Base-by-base conservation (phyloP, 345 rosid genomes). In the Hevea brasiliensis region DNA sequence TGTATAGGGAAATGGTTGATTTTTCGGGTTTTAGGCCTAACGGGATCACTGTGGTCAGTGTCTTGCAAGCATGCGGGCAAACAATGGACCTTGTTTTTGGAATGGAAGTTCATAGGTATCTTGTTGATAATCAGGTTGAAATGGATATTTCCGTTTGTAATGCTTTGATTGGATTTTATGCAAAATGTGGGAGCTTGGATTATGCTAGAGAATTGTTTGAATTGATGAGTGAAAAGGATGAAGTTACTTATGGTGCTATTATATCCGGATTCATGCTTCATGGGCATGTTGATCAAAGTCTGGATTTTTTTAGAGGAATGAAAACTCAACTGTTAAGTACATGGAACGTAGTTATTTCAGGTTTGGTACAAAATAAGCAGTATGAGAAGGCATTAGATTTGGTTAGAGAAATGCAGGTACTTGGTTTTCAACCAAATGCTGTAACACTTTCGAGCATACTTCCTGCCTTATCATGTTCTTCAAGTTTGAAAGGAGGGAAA, bases 281-380 rank as follows among this genome's bases (percentile, higher is more conserved):
- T 80, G 98, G 97, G 3, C 83, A 82, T 76, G 91, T 88, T 61
- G 79, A 86, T 26, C 77, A 86, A 82, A 88, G 87, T 60, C 50
- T 89, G 84, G 77, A 29, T 65, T 77, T 92, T 64, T 88, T 90
- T 72, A 77, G 74, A 45, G 86, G 80, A 68, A 82, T 85, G 81
- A 81, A 82, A 74, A 75, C 12, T 66, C 87, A 82, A 15, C 81
- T 77, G 62, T n/a, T 92, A 23, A 90, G 85, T 71, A 75, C 84
- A 8, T 94, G 98, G 97, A 94, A 94, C 76, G 86, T 90, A 7
- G 76, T 92, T 64, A 77, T 92, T 85, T 88, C 98, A 0, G 97
- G 98, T 73, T 85, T 90, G 68, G 86, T 80, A 81, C 96, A 92
- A 80, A 92, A 94, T 59, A 87, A 88, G 61, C 53, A 68, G 67